A percentile compares a stretch with the other conserved stretches of the same genome.
Evolutionary conservation across 352 stramenopile genomes (phyloP).

Genomic region (Phytophthora boehmeriae): DNA sequence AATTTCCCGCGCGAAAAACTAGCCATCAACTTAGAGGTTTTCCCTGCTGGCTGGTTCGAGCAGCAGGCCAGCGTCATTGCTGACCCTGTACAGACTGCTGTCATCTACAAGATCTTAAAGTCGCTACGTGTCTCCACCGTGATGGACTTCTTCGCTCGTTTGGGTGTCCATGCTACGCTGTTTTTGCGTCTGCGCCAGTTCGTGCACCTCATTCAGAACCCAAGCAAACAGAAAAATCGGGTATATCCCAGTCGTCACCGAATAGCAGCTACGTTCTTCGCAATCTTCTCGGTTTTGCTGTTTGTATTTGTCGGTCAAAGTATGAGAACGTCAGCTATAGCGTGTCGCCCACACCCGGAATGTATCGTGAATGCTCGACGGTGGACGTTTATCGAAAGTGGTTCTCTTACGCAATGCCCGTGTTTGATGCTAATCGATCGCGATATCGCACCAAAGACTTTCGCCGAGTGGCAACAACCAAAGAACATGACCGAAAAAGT

Average conservation of each 20-base stretch:
- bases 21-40: constrained; percentile 35
- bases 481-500: constrained; percentile 17
- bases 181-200: constrained; percentile 3
- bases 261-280: neutral
- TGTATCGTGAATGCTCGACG: constrained; percentile 15
- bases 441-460: constrained; percentile 14
- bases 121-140: constrained; percentile 34
- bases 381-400: constrained; percentile 14
- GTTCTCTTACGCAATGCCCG: constrained; percentile 13
- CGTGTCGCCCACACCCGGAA: constrained; percentile 13
- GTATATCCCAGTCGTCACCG: constrained; percentile 20
- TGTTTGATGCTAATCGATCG: constrained; percentile 18
- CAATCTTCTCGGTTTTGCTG: constrained; percentile 7
- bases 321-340: constrained; percentile 8
- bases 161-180: constrained; percentile 16
- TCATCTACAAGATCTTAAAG: constrained; percentile 28
- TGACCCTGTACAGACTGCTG: constrained; percentile 25
- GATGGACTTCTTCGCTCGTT: constrained; percentile 21
- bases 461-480: constrained; percentile 13
- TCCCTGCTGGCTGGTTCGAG: constrained; percentile 37
- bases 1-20: constrained; percentile 26
- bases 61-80: constrained; percentile 23
- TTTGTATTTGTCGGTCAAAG: constrained; percentile 18
- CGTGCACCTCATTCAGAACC: constrained; percentile 3
- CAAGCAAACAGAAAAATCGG: neutral